A percentile compares a stretch with the other conserved stretches of the same genome.
These are phyloP conservation scores for Mrakia blollopis DNA, from an alignment of 768 basidiomycete species.

Conservation along the genomic window DNA sequence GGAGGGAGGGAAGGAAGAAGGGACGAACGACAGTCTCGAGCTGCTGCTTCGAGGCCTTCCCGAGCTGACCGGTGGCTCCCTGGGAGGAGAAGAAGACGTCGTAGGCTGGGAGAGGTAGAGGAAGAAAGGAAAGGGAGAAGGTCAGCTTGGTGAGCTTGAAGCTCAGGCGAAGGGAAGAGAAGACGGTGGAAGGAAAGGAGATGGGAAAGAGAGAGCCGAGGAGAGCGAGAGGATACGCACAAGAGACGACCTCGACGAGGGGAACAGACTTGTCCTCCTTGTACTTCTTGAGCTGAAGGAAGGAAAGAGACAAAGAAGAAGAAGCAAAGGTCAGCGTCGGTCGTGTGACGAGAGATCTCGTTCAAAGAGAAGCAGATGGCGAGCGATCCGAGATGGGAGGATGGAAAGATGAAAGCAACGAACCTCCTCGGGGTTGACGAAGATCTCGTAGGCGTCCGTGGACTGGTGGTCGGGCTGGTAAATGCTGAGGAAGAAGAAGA, in stretches of 20 bases:
- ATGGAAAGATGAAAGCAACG: neutral
- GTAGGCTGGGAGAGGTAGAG: conserved; percentile 54
- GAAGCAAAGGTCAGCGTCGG: neutral
- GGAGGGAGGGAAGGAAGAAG: neutral
- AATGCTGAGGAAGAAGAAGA: conserved; percentile 23
- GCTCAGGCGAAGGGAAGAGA: neutral
- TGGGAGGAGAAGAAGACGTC: conserved; percentile 64
- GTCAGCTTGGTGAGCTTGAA: neutral
- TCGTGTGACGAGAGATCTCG: neutral
- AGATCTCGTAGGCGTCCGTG: conserved; percentile 30
- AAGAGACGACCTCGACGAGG: conserved; percentile 27
- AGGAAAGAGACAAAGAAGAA: neutral
- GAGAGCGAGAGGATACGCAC: conserved; percentile 38
- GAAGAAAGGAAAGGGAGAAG: neutral
- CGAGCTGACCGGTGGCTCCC: conserved; percentile 71
- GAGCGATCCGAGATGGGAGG: neutral
- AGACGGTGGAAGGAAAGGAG: conserved; percentile 19
- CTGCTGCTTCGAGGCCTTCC: conserved; percentile 72
- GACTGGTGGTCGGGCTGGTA: conserved; percentile 32
- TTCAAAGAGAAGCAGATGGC: neutral
- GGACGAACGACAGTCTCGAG: conserved; percentile 55
- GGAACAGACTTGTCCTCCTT: conserved; percentile 32
- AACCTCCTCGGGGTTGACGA: conserved; percentile 31
- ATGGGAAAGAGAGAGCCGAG: too few relatives aligned
- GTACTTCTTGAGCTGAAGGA: conserved; percentile 30